phyloP scores from a whole-genome alignment of 2,329 filamentous ascomycete species.

The Dothideomycetidae sp. region DNA sequence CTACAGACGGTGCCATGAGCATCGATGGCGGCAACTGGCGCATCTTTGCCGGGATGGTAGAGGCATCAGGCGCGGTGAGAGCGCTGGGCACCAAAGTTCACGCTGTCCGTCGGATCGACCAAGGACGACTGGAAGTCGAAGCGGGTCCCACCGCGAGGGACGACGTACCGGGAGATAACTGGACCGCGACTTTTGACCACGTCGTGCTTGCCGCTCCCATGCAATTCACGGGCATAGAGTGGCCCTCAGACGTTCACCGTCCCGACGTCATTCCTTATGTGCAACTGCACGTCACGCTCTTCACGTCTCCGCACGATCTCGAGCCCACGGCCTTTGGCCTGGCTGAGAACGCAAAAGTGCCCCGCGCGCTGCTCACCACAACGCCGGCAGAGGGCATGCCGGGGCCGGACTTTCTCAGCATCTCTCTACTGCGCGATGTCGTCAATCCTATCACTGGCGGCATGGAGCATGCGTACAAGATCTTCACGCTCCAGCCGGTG shows the following conservation, averaged over 20 bases:
- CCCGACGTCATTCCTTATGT: conserved; percentile 80
- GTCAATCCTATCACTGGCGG: conserved; percentile 33
- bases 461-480: conserved; percentile 48
- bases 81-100: conserved; percentile 54
- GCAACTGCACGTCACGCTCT: conserved; percentile 74
- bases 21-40: conserved; percentile 83
- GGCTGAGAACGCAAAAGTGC: conserved; percentile 41
- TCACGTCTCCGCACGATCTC: conserved; percentile 63
- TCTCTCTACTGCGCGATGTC: conserved; percentile 56
- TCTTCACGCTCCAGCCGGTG: conserved; percentile 44
- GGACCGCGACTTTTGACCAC: conserved; percentile 47
- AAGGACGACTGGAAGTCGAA: conserved; percentile 23
- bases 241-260: conserved; percentile 27
- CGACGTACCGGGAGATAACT: conserved; percentile 3
- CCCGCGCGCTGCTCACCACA: conserved; percentile 70
- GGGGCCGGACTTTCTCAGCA: conserved; percentile 67
- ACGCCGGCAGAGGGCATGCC: conserved; percentile 57
- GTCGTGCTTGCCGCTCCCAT: conserved; percentile 72
- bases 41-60: conserved; percentile 76
- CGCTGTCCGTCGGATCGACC: conserved; percentile 33
- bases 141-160: conserved; percentile 2
- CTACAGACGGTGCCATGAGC: conserved; percentile 66
- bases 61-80: conserved; percentile 46
- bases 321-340: conserved; percentile 60
- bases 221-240: conserved; percentile 58